Base-by-base conservation (phyloP, 176 grass and related monocot species). In the Raddia guianensis region DNA sequence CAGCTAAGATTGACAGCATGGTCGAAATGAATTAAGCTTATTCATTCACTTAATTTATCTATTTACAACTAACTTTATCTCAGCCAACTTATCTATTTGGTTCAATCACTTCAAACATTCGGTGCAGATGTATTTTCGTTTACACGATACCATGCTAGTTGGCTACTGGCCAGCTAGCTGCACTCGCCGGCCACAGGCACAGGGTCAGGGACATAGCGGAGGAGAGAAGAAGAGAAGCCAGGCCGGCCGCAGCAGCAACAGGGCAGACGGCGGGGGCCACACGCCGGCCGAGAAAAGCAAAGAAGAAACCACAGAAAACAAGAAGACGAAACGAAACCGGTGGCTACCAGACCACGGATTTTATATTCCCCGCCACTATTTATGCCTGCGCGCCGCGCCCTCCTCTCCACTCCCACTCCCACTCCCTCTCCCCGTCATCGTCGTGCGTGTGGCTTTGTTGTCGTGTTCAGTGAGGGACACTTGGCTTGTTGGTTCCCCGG, bases 321-420 rank as follows among this genome's bases (percentile, higher is more conserved):
- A 37, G 35, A 33, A 33, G 19, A 27, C 8, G 37, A 19, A 8
- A 27, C 40, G 63, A 83, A 85, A 85, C 83, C 83, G 49, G 66
- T 15, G 82, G 64, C 82, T 35, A 20, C 82, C 73, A 19, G 73
- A 67, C 82, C 82, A 85, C 82, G n/a, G 82, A 78, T 85, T 66
- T 51, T 77, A 62, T 53, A 51, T 33, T 45, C 74, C 83, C 64
- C 74, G 56, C 83, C 73, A 71, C 55, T 85, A 78, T 78, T 78
- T 78, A 72, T 78, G 45, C 55, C 7, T 34, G 9, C 3, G 2
- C 76, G 3, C 62, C 52, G 16, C 16, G 15, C 49, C 2, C 42
- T 40, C 77, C 20, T 33, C 27, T 15, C 33, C 3, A 13, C 16
- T 49, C 18, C 1, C 43, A 27, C 68, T 4, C 71, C 59, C 50